phyloP scores from a whole-genome alignment of 2,329 filamentous ascomycete species.

The Pseudocercospora pini-densiflorae region DNA sequence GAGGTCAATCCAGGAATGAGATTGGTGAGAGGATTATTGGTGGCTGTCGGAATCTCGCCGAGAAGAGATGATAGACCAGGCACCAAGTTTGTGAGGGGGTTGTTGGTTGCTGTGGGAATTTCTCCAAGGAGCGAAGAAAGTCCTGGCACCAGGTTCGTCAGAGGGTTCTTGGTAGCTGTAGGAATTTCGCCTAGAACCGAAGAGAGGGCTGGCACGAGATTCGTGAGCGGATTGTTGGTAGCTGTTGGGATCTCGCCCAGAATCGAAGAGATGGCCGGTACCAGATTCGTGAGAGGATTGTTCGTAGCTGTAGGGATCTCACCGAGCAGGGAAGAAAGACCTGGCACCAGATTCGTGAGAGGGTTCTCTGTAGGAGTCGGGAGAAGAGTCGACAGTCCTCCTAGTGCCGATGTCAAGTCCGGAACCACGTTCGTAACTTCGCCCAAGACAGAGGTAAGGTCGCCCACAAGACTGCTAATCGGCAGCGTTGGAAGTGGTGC shows the following conservation, averaged over 20 bases:
- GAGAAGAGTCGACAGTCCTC: background rate
- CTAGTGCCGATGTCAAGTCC: background rate
- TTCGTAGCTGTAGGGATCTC: background rate
- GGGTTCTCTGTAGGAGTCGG: constrained; percentile 2
- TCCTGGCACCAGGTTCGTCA: constrained; percentile 5
- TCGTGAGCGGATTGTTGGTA: constrained; percentile 2
- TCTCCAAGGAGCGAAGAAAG: background rate
- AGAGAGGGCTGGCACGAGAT: background rate
- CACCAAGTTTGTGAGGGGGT: background rate
- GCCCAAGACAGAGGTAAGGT: background rate
- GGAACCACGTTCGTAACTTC: background rate
- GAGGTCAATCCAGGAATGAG: background rate
- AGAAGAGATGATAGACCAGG: constrained; percentile 6
- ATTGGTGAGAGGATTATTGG: constrained; percentile 1
- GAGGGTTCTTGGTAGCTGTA: background rate
- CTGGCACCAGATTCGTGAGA: constrained; percentile 13
- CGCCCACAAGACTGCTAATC: constrained; percentile 5
- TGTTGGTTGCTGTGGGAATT: background rate
- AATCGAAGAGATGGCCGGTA: background rate
- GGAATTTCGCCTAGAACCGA: background rate
- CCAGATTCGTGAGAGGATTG: background rate
- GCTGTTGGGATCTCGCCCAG: background rate
- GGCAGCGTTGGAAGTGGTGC: constrained; percentile 11
- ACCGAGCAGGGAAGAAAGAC: background rate
- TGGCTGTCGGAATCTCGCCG: background rate